Base-by-base conservation (phyloP, 768 basidiomycete genomes). In the Mrakia blollopis region DNA sequence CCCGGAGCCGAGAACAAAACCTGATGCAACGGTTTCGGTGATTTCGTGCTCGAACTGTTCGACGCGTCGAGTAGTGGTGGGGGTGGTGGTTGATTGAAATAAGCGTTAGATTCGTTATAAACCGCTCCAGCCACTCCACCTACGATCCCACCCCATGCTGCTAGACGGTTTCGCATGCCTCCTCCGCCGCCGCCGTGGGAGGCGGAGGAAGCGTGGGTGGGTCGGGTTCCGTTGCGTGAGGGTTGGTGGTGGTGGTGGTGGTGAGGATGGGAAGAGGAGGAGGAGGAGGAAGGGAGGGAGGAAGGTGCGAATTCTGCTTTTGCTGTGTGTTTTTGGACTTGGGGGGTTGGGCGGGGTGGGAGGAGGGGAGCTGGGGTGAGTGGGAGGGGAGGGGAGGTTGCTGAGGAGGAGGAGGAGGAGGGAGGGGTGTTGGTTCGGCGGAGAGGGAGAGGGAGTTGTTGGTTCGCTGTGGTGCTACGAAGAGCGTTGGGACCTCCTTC, bases 261-360 rank as follows among this genome's bases (percentile, higher is more conserved):
- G 14, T 23, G 25, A 23, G 23, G 44, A 3, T 18, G n/a, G 7
- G 21, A 23, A 7, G 35, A 18, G 2, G 32, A 30, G 37, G 63
- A 11, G 37, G 11, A 23, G 21, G 63, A 23, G 11, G 39, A 35
- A 8, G 65, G 35, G 35, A 68, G 65, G 21, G 65, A 25, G 16
- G 62, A 63, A 13, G 76, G 63, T 6, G 76, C 32, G 30, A 77
- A 77, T 50, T 77, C 76, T 4, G 76, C 76, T 63, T 73, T 57
- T 14, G 76, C 76, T 11, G 30, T n/a, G 25, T 76, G 75, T 68
- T 44, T 71, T 69, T 76, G 75, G 25, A 76, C 60, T 18, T 57
- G 61, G 6, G 72, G 44, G 3, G 60, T 69, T 11, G 65, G 67
- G 9, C 76, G 72, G 21, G 76, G 72, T 3, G 76, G 72, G 30